Percentiles rank a stretch among this genome's conserved stretches.
These are phyloP conservation scores for Chlamydomonas reinhardtii DNA, from an alignment of 163 green algal species.

Conservation along the genomic window DNA sequence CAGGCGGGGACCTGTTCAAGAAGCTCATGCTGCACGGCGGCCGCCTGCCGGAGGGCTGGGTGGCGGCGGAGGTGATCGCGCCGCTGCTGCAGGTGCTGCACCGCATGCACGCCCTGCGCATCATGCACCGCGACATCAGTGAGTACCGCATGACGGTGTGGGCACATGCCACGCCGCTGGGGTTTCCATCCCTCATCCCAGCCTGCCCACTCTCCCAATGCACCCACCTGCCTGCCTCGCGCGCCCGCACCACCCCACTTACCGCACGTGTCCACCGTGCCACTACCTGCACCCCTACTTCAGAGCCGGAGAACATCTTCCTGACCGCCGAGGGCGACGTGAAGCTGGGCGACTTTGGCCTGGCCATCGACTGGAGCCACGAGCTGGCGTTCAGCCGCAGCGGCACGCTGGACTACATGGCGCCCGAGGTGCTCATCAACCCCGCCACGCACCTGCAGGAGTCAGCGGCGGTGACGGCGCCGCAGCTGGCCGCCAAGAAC, in stretches of 20 bases:
- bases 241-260: too few species aligned
- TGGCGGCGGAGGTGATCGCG: constrained; percentile 76
- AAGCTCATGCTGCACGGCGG: constrained; percentile 77
- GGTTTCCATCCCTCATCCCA: too few species aligned
- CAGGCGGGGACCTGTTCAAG: constrained; percentile 84
- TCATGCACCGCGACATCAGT: constrained; percentile 70
- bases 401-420: constrained; percentile 83
- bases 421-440: constrained; percentile 72
- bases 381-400: constrained; percentile 75
- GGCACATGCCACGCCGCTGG: too few species aligned
- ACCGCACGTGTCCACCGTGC: too few species aligned
- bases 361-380: constrained; percentile 69
- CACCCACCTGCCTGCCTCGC: too few species aligned
- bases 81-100: constrained; percentile 80
- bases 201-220: too few species aligned
- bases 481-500: constrained; percentile 57
- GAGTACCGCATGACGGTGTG: too few species aligned
- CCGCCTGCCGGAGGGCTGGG: constrained; percentile 76
- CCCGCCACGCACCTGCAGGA: constrained; percentile 72
- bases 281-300: too few species aligned
- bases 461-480: constrained; percentile 46
- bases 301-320: constrained; percentile 88
- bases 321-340: constrained; percentile 67
- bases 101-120: constrained; percentile 70
- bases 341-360: constrained; percentile 81